These are phyloP conservation scores for Misopates orontium DNA, from an alignment of 257 asterid species.

Conservation along the genomic window DNA sequence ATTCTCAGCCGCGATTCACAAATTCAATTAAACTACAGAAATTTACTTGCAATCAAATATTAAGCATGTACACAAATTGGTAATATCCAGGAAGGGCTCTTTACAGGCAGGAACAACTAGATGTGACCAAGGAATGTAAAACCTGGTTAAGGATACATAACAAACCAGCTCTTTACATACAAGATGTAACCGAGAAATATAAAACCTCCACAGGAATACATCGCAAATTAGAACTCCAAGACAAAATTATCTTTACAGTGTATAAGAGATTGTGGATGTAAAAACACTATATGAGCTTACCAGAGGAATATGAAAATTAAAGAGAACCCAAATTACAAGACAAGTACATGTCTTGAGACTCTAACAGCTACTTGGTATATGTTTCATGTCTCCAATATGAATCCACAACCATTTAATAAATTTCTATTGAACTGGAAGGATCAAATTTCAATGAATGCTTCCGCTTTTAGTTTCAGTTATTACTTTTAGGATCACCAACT, in stretches of 20 bases:
- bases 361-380: neutral
- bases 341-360: neutral
- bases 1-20: neutral
- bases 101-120: neutral
- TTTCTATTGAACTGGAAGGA: neutral
- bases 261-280: neutral
- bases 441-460: neutral
- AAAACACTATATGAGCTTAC: neutral
- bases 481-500: neutral
- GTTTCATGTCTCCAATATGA: neutral
- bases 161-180: neutral
- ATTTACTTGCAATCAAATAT: constrained; percentile 12
- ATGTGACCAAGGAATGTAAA: neutral
- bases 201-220: constrained; percentile 4
- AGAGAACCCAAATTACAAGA: constrained; percentile 1
- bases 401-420: neutral
- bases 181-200: neutral
- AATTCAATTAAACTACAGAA: neutral
- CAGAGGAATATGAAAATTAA: neutral
- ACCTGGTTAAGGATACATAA: constrained; percentile 1
- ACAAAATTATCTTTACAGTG: neutral
- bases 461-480: neutral
- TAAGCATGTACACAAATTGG: constrained; percentile 15
- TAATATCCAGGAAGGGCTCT: constrained; percentile 9
- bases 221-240: neutral